Evolutionary conservation across 176 grass and related monocot genomes (phyloP).

Genomic region (Canna indica): DNA sequence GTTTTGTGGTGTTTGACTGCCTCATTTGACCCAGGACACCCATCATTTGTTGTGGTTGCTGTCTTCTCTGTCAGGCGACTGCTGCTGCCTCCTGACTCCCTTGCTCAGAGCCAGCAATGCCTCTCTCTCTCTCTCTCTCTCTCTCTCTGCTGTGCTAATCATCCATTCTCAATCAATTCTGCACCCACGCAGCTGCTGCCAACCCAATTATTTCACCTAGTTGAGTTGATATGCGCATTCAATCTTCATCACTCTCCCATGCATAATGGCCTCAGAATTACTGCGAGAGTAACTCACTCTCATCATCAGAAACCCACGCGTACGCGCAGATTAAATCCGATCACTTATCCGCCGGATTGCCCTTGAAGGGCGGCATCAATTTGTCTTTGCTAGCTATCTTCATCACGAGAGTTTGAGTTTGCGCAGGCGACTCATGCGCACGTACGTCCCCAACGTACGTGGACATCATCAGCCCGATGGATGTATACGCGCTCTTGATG

Average conservation of each 20-base stretch:
- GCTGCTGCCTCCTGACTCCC: slow-evolving; percentile 3
- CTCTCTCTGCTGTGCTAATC: slow-evolving; percentile 6
- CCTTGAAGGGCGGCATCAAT: no score
- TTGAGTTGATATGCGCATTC: background rate
- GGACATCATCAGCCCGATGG: background rate
- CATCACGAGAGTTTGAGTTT: no score
- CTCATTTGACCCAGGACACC: slow-evolving; percentile 26
- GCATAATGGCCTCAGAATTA: background rate
- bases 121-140: background rate
- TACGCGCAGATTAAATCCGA: background rate
- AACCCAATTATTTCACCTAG: background rate
- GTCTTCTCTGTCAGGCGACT: background rate
- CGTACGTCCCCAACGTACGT: background rate
- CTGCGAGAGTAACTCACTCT: background rate
- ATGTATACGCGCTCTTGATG: background rate
- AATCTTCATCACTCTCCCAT: background rate
- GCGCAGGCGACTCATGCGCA: no score
- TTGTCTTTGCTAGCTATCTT: no score
- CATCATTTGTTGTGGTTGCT: slow-evolving; percentile 30
- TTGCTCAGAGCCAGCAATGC: slow-evolving; percentile 5
- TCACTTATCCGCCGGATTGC: background rate
- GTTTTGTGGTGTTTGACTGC: slow-evolving; percentile 9
- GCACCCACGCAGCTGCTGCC: background rate
- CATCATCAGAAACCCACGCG: background rate
- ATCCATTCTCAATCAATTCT: background rate